phyloP scores from a whole-genome alignment of 1,284 basidiomycete species.

The Austroboletus novae-zelandiae region DNA sequence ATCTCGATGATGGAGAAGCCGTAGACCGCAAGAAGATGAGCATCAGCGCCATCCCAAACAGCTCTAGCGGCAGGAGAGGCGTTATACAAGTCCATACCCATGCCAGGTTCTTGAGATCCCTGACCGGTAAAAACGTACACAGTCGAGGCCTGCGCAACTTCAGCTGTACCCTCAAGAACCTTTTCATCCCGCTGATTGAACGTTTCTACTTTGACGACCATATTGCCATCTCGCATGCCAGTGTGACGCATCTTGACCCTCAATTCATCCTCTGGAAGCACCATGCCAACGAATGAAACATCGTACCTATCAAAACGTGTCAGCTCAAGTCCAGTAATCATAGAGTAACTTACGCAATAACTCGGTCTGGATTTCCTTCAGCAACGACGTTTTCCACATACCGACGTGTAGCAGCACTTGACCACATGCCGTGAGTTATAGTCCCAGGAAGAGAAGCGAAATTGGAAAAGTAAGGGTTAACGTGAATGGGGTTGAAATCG shows the following conservation, averaged over 20 bases:
- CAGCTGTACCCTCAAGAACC: slow-evolving; percentile 89
- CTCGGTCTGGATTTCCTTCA: slow-evolving; percentile 88
- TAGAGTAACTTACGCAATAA: slow-evolving; percentile 64
- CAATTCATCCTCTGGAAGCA: slow-evolving; percentile 90
- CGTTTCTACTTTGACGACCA: slow-evolving; percentile 90
- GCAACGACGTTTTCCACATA: slow-evolving; percentile 95
- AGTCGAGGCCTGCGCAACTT: slow-evolving; percentile 90
- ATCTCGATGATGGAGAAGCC: slow-evolving; percentile 99
- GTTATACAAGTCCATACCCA: slow-evolving; percentile 99
- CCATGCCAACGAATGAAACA: slow-evolving; percentile 95
- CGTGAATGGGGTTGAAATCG: slow-evolving; percentile 97
- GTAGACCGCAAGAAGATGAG: slow-evolving; percentile 90
- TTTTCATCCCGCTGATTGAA: slow-evolving; percentile 85
- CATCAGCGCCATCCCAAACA: slow-evolving; percentile 96
- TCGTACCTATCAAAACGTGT: slow-evolving; percentile 63
- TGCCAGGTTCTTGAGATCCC: slow-evolving; percentile 96
- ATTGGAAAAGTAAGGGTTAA: slow-evolving; percentile 98
- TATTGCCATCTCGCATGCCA: slow-evolving; percentile 90
- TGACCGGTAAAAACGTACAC: slow-evolving; percentile 99
- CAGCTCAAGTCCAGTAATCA: slow-evolving; percentile 2
- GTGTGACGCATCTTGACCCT: slow-evolving; percentile 87
- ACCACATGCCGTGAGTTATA: slow-evolving; percentile 98
- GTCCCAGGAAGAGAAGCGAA: slow-evolving; percentile 93
- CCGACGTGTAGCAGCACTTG: slow-evolving; percentile 90
- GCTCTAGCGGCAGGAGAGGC: slow-evolving; percentile 89